A percentile compares a stretch with the other conserved stretches of the same genome.
phyloP scores from a whole-genome alignment of 768 basidiomycete genomes.

The Xerocomus spinulosus region DNA sequence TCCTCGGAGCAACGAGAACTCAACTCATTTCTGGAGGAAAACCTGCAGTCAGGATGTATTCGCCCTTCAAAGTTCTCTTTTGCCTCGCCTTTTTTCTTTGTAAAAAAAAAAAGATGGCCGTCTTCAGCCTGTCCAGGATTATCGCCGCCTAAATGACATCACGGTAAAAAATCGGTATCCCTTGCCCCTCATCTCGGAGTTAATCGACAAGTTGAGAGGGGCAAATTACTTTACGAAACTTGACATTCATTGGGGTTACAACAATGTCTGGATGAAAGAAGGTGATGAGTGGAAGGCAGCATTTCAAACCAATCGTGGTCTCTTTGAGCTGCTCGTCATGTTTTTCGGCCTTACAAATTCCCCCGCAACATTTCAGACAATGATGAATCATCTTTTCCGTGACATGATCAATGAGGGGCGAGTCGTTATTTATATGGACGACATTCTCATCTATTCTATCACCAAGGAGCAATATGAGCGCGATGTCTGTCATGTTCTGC shows the following conservation, averaged over 20 bases:
- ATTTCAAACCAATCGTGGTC: background rate
- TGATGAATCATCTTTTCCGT: background rate
- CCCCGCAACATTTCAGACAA: background rate
- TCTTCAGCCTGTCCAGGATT: background rate
- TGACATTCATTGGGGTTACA: background rate
- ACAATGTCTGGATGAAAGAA: background rate
- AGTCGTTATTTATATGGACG: background rate
- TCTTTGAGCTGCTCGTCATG: background rate
- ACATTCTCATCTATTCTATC: background rate
- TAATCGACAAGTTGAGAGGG: background rate
- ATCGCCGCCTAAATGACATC: background rate
- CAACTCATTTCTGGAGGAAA: constrained; percentile 23
- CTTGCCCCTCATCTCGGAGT: background rate
- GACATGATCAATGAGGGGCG: background rate
- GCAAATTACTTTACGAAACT: background rate
- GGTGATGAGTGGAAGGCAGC: background rate
- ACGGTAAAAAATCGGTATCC: background rate
- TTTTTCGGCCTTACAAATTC: background rate
- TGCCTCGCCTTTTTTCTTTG: background rate
- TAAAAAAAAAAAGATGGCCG: background rate
- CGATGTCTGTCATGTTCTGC: background rate
- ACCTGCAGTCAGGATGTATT: constrained; percentile 6
- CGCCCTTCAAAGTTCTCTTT: background rate
- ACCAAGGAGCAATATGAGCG: background rate
- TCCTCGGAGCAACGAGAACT: constrained; percentile 18